Percentiles rank a stretch among this genome's conserved stretches.
phyloP scores from a whole-genome alignment of 768 basidiomycete genomes.

The Pisolithus microcarpus region DNA sequence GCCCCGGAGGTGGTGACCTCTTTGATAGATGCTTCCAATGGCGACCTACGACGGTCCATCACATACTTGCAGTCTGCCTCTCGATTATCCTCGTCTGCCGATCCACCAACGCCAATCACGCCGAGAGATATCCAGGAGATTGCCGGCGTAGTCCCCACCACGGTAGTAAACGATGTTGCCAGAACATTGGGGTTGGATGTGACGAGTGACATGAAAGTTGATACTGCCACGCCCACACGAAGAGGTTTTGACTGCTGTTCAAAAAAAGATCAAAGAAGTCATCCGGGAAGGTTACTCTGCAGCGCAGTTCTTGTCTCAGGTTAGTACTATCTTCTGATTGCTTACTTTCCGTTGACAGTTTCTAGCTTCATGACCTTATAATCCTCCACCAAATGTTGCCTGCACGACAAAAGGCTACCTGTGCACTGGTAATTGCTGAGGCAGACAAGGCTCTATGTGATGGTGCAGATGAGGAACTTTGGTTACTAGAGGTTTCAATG shows the following conservation, averaged over 20 bases:
- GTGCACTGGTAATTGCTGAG: conserved; percentile 83
- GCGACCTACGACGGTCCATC: conserved; percentile 94
- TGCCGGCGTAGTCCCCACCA: conserved; percentile 85
- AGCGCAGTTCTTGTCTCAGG: conserved; percentile 82
- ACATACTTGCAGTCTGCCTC: conserved; percentile 96
- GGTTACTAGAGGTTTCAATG: conserved; percentile 85
- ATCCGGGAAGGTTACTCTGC: conserved; percentile 91
- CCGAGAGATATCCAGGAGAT: conserved; percentile 88
- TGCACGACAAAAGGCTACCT: conserved; percentile 71
- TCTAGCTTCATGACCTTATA: conserved; percentile 84
- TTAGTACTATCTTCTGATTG: conserved; percentile 27
- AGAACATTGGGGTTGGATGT: conserved; percentile 65
- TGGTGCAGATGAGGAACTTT: conserved; percentile 95
- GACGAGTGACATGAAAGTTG: conserved; percentile 47
- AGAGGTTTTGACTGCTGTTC: conserved; percentile 55
- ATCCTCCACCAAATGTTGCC: conserved; percentile 76
- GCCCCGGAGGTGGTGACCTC: conserved; percentile 54
- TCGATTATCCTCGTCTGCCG: conserved; percentile 70
- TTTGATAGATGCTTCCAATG: conserved; percentile 75
- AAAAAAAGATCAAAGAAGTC: conserved; percentile 64
- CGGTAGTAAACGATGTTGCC: conserved; percentile 63
- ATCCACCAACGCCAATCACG: conserved; percentile 68
- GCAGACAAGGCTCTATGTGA: conserved; percentile 95
- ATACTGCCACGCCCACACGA: conserved; percentile 21
- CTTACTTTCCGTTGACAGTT: conserved; percentile 3